A percentile compares a stretch with the other conserved stretches of the same genome.
phyloP scores from a whole-genome alignment of 2,329 filamentous ascomycete genomes.

The Davidsoniella virescens region DNA sequence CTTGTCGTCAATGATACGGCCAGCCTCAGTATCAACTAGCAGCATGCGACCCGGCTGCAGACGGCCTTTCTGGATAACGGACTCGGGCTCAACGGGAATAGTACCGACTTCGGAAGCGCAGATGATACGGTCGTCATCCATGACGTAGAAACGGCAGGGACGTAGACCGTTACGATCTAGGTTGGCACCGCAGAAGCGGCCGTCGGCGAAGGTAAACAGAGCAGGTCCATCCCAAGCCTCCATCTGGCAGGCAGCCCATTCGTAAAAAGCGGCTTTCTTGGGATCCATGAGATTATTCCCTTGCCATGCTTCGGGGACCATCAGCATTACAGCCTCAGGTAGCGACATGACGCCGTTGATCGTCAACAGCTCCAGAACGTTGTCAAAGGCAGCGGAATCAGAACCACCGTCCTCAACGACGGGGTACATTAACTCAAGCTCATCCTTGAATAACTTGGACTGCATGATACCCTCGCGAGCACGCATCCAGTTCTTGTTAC shows the following conservation, averaged over 20 bases:
- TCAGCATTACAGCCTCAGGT: conserved; percentile 93
- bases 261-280: conserved; percentile 91
- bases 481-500: conserved; percentile 99
- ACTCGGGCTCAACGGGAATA: conserved; percentile 78
- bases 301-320: conserved; percentile 97
- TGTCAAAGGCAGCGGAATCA: conserved; percentile 93
- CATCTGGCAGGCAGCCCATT: conserved; percentile 98
- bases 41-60: conserved; percentile 92
- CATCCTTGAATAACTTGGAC: conserved; percentile 81
- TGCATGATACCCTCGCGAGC: conserved; percentile 89
- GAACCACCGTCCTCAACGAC: conserved; percentile 94
- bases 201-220: conserved; percentile 92
- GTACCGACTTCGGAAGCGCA: conserved; percentile 94
- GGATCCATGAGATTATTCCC: conserved; percentile 85
- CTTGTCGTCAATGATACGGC: conserved; percentile 84
- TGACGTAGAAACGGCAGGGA: conserved; percentile 92
- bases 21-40: conserved; percentile 74
- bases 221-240: conserved; percentile 97
- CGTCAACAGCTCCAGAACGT: conserved; percentile 80
- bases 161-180: conserved; percentile 88
- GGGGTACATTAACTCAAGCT: conserved; percentile 78
- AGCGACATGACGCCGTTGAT: conserved; percentile 93
- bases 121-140: conserved; percentile 91
- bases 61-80: conserved; percentile 80
- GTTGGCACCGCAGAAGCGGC: conserved; percentile 92